Percentiles rank a stretch among this genome's conserved stretches.
Evolutionary conservation across 192 early-diverging fungal genomes (phyloP).

Genomic region (Spizellomyces sp.): DNA sequence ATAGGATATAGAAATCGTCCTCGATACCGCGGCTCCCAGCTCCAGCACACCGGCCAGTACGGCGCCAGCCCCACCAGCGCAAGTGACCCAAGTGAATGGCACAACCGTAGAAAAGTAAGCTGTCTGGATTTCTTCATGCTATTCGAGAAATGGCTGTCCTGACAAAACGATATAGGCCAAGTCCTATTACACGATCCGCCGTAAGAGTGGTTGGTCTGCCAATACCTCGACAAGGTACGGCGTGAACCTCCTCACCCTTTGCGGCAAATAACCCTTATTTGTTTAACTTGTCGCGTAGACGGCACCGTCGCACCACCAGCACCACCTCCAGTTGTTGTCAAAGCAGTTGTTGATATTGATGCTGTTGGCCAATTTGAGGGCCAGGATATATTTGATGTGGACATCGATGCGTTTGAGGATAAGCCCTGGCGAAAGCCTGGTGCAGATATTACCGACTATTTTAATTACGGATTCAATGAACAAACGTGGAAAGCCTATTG

Average conservation of each 20-base stretch:
- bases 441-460: conserved; percentile 98
- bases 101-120: conserved; percentile 4
- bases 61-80: not conserved
- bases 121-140: not conserved
- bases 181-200: conserved; percentile 14
- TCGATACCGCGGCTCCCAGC: conserved; percentile 50
- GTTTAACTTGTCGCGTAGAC: conserved; percentile 4
- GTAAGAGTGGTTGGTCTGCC: conserved; percentile 1
- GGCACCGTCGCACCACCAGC: conserved; percentile 26
- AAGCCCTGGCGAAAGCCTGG: conserved; percentile 92
- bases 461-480: conserved; percentile 99
- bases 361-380: conserved; percentile 78
- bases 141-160: not conserved
- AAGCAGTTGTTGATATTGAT: conserved; percentile 61
- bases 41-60: not conserved
- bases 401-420: conserved; percentile 90
- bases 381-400: conserved; percentile 83
- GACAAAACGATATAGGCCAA: not conserved
- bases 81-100: conserved; percentile 34
- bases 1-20: conserved; percentile 72
- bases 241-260: not conserved
- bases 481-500: conserved; percentile 93
- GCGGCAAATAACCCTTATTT: not conserved
- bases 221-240: conserved; percentile 25
- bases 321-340: conserved; percentile 22